phyloP scores from a whole-genome alignment of 225 moss, liverwort and hornwort genomes.

The Antitrichia curtipendula region DNA sequence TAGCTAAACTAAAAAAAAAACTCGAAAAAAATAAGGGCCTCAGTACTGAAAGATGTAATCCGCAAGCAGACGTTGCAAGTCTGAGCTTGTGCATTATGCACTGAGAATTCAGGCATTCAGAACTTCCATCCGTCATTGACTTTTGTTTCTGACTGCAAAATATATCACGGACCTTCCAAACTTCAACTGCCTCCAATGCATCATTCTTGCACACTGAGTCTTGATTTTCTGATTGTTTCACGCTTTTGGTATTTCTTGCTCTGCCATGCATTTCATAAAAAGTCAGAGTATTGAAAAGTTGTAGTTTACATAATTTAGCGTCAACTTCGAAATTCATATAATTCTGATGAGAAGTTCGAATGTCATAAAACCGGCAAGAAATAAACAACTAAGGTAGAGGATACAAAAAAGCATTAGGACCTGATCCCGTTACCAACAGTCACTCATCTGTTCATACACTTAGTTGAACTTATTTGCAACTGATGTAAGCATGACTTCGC shows the following conservation, averaged over 20 bases:
- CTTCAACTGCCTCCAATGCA: not conserved
- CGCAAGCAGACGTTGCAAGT: not conserved
- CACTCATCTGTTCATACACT: not conserved
- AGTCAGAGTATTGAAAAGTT: not conserved
- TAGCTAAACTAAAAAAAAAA: not conserved
- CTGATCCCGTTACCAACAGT: not conserved
- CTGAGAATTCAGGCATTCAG: not conserved
- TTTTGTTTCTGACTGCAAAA: not conserved
- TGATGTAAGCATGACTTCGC: not conserved
- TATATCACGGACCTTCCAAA: not conserved
- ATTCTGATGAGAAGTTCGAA: not conserved
- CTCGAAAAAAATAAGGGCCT: not conserved
- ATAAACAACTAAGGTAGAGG: not conserved
- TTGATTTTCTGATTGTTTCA: constrained; percentile 47
- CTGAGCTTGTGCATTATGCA: not conserved
- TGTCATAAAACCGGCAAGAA: not conserved
- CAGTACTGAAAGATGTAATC: not conserved
- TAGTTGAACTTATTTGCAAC: not conserved
- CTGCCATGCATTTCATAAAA: constrained; percentile 13
- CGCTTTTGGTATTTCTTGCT: constrained; percentile 62
- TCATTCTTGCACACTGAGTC: constrained; percentile 37
- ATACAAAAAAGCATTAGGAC: not conserved
- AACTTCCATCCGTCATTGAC: not conserved
- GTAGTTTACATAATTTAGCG: not conserved
- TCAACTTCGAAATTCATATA: not conserved